These are phyloP conservation scores for Xylaria sp. DNA, from an alignment of 2,329 filamentous ascomycete genomes.

Conservation along the genomic window DNA sequence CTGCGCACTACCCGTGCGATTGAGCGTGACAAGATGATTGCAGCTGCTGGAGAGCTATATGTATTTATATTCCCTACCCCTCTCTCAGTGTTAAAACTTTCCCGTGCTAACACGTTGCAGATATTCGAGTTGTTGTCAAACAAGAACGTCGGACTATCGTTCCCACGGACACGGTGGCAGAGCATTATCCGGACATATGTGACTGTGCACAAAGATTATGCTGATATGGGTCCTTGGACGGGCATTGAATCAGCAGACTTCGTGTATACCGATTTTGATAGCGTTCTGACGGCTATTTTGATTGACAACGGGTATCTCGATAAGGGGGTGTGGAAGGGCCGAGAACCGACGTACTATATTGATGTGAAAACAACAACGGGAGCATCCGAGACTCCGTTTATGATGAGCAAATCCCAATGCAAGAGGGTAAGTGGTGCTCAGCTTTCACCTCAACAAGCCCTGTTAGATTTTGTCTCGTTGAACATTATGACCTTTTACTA, in stretches of 20 bases:
- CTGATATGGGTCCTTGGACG: conserved; percentile 10
- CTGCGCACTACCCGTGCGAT: conserved; percentile 6
- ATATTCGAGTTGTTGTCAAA: conserved; percentile 12
- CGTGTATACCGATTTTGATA: conserved; percentile 17
- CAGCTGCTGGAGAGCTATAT: conserved; percentile 20
- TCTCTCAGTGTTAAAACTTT: not conserved
- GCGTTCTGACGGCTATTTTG: not conserved
- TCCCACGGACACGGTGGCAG: conserved; percentile 16
- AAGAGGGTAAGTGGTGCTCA: not conserved
- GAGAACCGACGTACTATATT: conserved; percentile 7
- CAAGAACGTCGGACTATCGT: not conserved
- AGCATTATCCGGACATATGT: conserved; percentile 16
- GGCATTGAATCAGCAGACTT: conserved; percentile 15
- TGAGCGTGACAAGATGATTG: conserved; percentile 17
- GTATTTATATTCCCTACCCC: not conserved
- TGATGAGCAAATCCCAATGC: conserved; percentile 14
- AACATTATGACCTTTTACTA: not conserved
- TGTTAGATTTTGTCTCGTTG: not conserved
- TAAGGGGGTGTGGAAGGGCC: not conserved
- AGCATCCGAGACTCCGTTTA: conserved; percentile 8
- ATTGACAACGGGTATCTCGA: conserved; percentile 8
- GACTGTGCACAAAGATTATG: conserved; percentile 1
- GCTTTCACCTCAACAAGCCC: not conserved
- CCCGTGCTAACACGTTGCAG: not conserved
- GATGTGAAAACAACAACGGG: conserved; percentile 13